Evolutionary conservation across 805 yeast genomes (phyloP).

Genomic region (Saccharomycopsis fodiens): DNA sequence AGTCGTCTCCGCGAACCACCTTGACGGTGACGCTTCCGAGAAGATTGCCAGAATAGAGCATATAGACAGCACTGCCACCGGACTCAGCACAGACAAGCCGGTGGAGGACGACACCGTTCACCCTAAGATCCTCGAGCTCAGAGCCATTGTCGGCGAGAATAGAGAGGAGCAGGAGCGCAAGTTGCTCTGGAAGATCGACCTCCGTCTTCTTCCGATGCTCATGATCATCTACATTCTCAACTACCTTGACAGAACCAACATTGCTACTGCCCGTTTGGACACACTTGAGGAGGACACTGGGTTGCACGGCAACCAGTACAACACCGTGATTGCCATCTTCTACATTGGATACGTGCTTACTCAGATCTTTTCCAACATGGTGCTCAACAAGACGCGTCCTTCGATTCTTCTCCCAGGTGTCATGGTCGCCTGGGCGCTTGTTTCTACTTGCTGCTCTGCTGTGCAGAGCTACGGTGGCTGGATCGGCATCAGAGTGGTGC

Average conservation of each 20-base stretch:
- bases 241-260: slow-evolving; percentile 42
- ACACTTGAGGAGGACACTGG: slow-evolving; percentile 40
- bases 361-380: slow-evolving; percentile 42
- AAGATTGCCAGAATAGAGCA: not conserved
- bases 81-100: not conserved
- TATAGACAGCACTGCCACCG: not conserved
- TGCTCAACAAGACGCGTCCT: slow-evolving; percentile 42
- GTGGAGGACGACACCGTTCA: not conserved
- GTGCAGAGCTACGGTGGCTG: slow-evolving; percentile 38
- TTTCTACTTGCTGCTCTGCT: slow-evolving; percentile 39
- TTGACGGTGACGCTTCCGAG: too few species aligned
- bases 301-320: slow-evolving; percentile 36
- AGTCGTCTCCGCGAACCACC: too few species aligned
- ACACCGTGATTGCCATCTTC: slow-evolving; percentile 43
- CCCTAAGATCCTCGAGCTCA: slow-evolving; percentile 4
- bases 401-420: slow-evolving; percentile 40
- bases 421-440: slow-evolving; percentile 30
- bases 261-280: slow-evolving; percentile 42
- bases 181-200: slow-evolving; percentile 40
- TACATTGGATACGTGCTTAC: slow-evolving; percentile 39
- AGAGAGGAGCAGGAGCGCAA: slow-evolving; percentile 35
- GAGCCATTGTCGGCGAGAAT: slow-evolving; percentile 30
- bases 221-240: slow-evolving; percentile 45
- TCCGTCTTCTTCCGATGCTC: slow-evolving; percentile 42
- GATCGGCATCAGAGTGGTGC: slow-evolving; percentile 35